Base-by-base conservation (phyloP, 2,329 filamentous ascomycete species). In the Calonectria multiphialidica region DNA sequence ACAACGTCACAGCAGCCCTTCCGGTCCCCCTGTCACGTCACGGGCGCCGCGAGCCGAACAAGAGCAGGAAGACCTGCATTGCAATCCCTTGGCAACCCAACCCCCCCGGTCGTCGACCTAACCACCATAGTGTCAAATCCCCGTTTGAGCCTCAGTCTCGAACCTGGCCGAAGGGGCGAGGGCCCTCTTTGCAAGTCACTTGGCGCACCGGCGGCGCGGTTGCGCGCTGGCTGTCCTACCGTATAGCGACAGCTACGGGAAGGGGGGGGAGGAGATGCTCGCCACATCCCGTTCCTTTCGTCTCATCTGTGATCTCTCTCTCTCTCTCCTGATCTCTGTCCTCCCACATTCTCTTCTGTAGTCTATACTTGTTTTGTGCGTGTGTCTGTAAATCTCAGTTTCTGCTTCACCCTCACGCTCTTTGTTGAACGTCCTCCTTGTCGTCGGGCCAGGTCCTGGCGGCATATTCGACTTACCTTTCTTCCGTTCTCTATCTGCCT, bases 131-230 rank as follows among this genome's bases (percentile, higher is more conserved):
- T 75, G 71, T 71, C 75, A 78, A 49, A 70, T 65, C 70, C 61
- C 75, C 72, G 77, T 78, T 76, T 78, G 77, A 79, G 77, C 70
- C 76, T 79, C 75, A 76, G 76, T 71, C 66, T 64, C 66, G 53
- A 59, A 9, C 35, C 53, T 40, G 3, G 15, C 15, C 21, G 12
- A 30, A 30, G 37, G 53, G 35, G 74, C 74, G 68, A 66, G 73
- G 57, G 55, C 64, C 53, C 53, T 70, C 68, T 64, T 49, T 66
- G 65, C 53, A 53, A 53, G 53, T 70, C 62, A 49, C 66, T 18
- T 63, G 53, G 66, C 28, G 66, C 66, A 59, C 66, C 57, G 57
- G 57, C 28, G 47, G 55, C 25, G 37, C 66, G 35, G 55, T 68
- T 61, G 66, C n/a, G n/a, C n/a, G 33, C 10, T 35, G 33, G n/a